Evolutionary conservation across 306 rosid species (phyloP).

Genomic region (Acmispon strigosus): DNA sequence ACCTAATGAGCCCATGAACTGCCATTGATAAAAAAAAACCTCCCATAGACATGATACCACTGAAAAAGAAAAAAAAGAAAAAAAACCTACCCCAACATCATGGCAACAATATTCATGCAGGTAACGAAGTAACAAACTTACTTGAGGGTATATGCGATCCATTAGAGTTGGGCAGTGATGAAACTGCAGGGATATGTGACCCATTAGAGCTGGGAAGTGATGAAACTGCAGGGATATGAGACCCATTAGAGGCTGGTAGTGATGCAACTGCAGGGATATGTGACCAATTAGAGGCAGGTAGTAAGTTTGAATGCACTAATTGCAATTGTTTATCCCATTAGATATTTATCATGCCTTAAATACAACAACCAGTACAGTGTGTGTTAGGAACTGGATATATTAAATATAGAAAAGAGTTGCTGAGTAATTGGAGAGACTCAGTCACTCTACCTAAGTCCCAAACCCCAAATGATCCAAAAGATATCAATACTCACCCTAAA

Average conservation of each 20-base stretch:
- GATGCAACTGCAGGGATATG: constrained; percentile 27
- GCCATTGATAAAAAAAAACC: neutral
- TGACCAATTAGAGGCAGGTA: constrained; percentile 64
- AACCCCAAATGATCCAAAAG: too few relatives aligned
- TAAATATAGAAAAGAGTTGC: too few relatives aligned
- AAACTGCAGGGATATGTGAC: constrained; percentile 41
- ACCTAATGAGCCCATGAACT: neutral
- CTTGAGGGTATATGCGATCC: neutral
- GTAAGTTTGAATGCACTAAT: constrained; percentile 54
- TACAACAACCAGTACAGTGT: too few relatives aligned
- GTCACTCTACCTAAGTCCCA: too few relatives aligned
- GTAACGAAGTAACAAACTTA: constrained; percentile 19
- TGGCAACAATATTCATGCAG: neutral
- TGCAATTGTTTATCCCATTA: constrained; percentile 59
- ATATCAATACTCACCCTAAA: too few relatives aligned
- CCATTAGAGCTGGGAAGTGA: constrained; percentile 36
- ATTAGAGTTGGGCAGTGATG: too few relatives aligned
- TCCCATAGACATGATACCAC: neutral
- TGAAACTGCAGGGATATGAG: constrained; percentile 40
- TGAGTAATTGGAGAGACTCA: too few relatives aligned
- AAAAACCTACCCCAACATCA: neutral
- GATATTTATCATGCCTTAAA: too few relatives aligned
- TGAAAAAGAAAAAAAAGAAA: too few relatives aligned
- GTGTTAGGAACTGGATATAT: too few relatives aligned
- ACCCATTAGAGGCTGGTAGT: constrained; percentile 61